These are phyloP conservation scores for Ceratobasidium sp. DNA, from an alignment of 1,284 basidiomycete genomes.

Conservation along the genomic window DNA sequence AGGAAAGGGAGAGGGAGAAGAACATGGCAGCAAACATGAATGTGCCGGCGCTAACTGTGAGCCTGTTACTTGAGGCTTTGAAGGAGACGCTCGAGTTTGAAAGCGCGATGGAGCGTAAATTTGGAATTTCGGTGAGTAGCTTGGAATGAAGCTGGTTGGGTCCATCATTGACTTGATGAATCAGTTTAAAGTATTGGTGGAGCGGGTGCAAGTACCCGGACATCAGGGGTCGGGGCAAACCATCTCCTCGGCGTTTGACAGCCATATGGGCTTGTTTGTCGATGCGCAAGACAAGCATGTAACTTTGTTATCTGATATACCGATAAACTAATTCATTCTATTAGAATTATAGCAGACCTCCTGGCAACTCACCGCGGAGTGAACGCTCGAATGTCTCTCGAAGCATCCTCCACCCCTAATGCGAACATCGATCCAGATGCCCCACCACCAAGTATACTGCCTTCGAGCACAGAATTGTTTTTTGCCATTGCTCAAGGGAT, in stretches of 20 bases:
- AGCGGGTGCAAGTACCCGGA: slow-evolving; percentile 22
- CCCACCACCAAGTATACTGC: slow-evolving; percentile 69
- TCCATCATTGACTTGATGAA: neutral
- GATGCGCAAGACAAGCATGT: slow-evolving; percentile 93
- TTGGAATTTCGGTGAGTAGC: slow-evolving; percentile 73
- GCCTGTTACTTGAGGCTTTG: slow-evolving; percentile 82
- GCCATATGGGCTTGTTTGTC: slow-evolving; percentile 92
- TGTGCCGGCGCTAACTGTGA: slow-evolving; percentile 73
- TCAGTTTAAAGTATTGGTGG: slow-evolving; percentile 46
- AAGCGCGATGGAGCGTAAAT: slow-evolving; percentile 78
- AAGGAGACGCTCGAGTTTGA: slow-evolving; percentile 91
- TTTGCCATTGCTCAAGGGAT: slow-evolving; percentile 96
- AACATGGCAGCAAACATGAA: slow-evolving; percentile 46
- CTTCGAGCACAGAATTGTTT: slow-evolving; percentile 96
- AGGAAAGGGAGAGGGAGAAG: slow-evolving; percentile 51
- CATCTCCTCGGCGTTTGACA: slow-evolving; percentile 89
- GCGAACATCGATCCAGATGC: slow-evolving; percentile 62
- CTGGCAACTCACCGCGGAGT: slow-evolving; percentile 66
- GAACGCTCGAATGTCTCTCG: slow-evolving; percentile 74
- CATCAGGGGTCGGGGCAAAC: slow-evolving; percentile 58
- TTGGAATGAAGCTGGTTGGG: neutral
- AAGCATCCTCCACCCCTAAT: slow-evolving; percentile 59
- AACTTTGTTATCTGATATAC: slow-evolving; percentile 8
- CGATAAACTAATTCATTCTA: slow-evolving; percentile 25
- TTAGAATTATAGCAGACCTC: slow-evolving; percentile 58